A percentile compares a stretch with the other conserved stretches of the same genome.
Conservation (phyloP, 164 flowering plant species). For the Berberis vulgaris region DNA sequence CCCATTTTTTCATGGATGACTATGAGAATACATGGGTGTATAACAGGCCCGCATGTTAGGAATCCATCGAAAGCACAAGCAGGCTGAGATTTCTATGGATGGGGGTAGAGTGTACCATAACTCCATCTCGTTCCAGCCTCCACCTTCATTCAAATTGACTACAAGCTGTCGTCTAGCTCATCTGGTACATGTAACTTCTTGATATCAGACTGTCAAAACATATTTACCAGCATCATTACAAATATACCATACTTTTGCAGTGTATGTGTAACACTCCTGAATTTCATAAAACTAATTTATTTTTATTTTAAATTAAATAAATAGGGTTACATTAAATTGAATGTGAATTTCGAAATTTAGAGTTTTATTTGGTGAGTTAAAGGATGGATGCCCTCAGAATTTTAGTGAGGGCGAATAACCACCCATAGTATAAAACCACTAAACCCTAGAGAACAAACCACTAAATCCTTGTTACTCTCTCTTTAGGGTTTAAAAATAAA, state of each 20-base stretch:
- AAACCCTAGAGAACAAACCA: background rate
- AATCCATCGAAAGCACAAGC: conserved; percentile 7
- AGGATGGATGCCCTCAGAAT: no score
- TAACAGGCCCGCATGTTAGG: background rate
- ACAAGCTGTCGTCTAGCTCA: conserved; percentile 61
- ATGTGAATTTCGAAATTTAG: no score
- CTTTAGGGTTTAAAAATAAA: no score
- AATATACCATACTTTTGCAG: background rate
- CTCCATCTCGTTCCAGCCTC: background rate
- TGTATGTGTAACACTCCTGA: background rate
- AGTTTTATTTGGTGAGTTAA: no score
- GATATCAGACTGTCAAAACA: conserved; percentile 65
- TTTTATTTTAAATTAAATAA: no score
- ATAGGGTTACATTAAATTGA: no score
- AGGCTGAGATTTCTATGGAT: background rate
- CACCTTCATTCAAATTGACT: conserved; percentile 4
- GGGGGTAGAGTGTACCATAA: background rate
- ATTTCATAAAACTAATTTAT: no score
- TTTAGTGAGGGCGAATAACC: no score
- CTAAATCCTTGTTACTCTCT: background rate
- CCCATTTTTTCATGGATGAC: background rate
- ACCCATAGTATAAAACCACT: no score
- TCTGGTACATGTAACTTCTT: conserved; percentile 92
- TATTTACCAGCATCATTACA: background rate
- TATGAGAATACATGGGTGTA: background rate